Evolutionary conservation across 179 eudicot species (phyloP).

Genomic region (Gypsophila paniculata): DNA sequence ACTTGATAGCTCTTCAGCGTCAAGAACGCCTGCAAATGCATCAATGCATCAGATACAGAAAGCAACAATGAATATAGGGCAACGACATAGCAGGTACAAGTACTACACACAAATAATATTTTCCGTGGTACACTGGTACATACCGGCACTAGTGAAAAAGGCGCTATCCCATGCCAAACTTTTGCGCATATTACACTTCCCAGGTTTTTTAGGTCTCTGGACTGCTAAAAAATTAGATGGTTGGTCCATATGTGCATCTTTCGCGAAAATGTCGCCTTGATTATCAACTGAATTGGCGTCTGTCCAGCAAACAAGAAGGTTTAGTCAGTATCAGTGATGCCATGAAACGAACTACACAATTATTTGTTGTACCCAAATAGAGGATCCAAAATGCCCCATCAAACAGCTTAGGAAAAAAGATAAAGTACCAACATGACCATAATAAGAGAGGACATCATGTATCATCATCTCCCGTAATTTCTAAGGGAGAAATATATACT

Average conservation of each 20-base stretch:
- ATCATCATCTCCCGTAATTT: background rate
- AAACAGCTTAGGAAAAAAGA: too few species aligned
- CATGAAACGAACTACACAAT: background rate
- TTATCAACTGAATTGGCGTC: constrained; percentile 21
- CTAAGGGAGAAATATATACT: background rate
- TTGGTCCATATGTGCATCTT: constrained; percentile 29
- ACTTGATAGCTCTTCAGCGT: constrained; percentile 75
- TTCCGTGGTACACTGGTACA: constrained; percentile 13
- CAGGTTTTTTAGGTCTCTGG: constrained; percentile 33
- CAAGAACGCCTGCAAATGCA: constrained; percentile 62
- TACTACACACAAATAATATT: background rate
- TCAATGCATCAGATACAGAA: constrained; percentile 16
- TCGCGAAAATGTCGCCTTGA: constrained; percentile 19
- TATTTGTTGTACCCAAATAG: background rate
- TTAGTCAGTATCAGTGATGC: background rate
- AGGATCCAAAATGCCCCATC: background rate
- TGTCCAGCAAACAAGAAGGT: constrained; percentile 23
- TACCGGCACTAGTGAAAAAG: constrained; percentile 85
- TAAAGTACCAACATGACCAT: background rate
- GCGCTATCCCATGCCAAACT: constrained; percentile 98
- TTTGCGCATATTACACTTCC: constrained; percentile 71
- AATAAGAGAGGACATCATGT: background rate
- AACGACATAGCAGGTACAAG: background rate
- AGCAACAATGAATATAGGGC: constrained; percentile 9
- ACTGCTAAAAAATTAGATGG: constrained; percentile 38